phyloP scores from a whole-genome alignment of 805 yeast species.

The Candida piceae region DNA sequence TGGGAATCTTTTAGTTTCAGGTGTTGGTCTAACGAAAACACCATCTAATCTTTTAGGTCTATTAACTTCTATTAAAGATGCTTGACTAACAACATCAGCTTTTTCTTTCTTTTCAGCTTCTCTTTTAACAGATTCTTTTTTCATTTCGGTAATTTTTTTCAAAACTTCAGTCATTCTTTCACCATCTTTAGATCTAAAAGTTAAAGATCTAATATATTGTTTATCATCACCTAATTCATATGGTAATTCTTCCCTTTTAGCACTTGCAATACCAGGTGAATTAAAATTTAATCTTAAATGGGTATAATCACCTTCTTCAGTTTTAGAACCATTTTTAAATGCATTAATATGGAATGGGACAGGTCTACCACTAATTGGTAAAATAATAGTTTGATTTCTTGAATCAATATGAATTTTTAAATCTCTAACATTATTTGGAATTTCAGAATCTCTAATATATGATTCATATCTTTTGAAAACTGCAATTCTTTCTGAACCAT shows the following conservation, averaged over 20 bases:
- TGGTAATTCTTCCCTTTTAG: conserved; percentile 76
- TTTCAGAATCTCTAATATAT: conserved; percentile 87
- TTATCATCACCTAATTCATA: conserved; percentile 86
- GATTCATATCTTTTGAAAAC: conserved; percentile 93
- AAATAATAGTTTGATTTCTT: conserved; percentile 79
- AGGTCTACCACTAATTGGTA: conserved; percentile 93
- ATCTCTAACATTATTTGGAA: conserved; percentile 78
- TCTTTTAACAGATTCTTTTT: conserved; percentile 84
- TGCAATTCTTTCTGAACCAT: conserved; percentile 53
- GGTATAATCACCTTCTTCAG: conserved; percentile 94
- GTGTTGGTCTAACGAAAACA: conserved; percentile 90
- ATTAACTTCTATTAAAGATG: conserved; percentile 75
- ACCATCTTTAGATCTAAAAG: conserved; percentile 84
- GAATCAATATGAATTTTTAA: conserved; percentile 82
- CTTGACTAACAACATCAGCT: conserved; percentile 94
- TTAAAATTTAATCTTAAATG: conserved; percentile 86
- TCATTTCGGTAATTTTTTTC: conserved; percentile 85
- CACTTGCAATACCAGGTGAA: conserved; percentile 72
- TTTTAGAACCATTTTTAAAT: conserved; percentile 89
- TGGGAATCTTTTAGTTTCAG: conserved; percentile 93
- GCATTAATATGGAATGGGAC: conserved; percentile 96
- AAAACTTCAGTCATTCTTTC: conserved; percentile 88
- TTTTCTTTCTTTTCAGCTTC: conserved; percentile 86
- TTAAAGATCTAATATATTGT: conserved; percentile 79
- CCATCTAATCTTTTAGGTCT: conserved; percentile 84